Conservation (phyloP, 2,329 filamentous ascomycete genomes). For the Daldinia sp. region DNA sequence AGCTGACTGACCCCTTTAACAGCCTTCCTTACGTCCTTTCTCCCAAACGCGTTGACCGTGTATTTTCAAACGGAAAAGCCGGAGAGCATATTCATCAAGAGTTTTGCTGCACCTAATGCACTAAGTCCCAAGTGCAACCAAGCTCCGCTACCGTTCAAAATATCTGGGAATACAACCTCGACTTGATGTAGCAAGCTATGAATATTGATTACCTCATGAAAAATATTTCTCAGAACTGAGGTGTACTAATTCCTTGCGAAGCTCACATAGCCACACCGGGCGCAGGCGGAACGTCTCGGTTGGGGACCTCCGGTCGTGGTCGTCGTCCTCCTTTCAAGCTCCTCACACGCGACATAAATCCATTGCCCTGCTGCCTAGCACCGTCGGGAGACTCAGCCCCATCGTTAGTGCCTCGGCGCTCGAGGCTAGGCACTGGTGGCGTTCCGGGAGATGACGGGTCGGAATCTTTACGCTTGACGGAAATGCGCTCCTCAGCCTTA, state of each 20-base stretch:
- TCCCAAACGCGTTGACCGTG: slow-evolving; percentile 13
- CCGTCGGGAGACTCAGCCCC: slow-evolving; percentile 58
- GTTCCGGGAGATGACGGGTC: slow-evolving; percentile 59
- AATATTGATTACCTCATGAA: slow-evolving; percentile 25
- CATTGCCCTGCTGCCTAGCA: slow-evolving; percentile 61
- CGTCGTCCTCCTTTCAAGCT: slow-evolving; percentile 80
- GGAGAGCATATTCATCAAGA: slow-evolving; percentile 32
- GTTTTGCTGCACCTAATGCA: slow-evolving; percentile 18
- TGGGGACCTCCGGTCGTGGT: slow-evolving; percentile 55
- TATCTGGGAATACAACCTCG: slow-evolving; percentile 16
- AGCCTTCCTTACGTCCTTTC: slow-evolving; percentile 12
- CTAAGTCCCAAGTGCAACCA: slow-evolving; percentile 24
- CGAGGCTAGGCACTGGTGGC: slow-evolving; percentile 62
- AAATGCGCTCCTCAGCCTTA: slow-evolving; percentile 65
- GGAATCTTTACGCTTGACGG: slow-evolving; percentile 56
- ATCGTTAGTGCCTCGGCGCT: slow-evolving; percentile 75
- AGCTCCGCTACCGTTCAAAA: slow-evolving; percentile 18
- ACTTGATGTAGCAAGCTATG: slow-evolving; percentile 14
- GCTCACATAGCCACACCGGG: slow-evolving; percentile 44
- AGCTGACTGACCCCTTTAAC: slow-evolving; percentile 25
- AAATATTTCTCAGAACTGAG: slow-evolving; percentile 30
- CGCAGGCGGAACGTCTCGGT: slow-evolving; percentile 32
- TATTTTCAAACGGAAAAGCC: slow-evolving; percentile 26
- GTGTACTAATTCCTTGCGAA: background rate
- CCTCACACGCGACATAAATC: slow-evolving; percentile 83